Evolutionary conservation across 192 early-diverging fungal genomes (phyloP).

Genomic region (Backusella luteola): DNA sequence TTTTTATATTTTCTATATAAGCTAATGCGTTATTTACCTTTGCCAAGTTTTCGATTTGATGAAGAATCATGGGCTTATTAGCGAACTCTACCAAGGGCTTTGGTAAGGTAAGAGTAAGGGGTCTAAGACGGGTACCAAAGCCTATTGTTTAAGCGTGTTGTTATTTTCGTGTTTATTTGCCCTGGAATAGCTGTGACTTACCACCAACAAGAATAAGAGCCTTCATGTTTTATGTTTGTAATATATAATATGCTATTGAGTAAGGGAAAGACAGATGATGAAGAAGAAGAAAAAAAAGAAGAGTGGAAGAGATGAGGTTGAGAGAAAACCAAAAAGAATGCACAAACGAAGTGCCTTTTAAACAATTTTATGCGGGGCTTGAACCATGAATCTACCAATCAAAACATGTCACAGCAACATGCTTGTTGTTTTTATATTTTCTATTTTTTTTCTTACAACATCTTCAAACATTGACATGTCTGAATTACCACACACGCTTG

Average conservation of each 20-base stretch:
- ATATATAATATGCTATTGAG: background rate
- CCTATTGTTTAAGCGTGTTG: slow-evolving; percentile 42
- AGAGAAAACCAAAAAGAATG: background rate
- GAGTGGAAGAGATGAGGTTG: background rate
- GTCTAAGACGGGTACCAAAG: slow-evolving; percentile 97
- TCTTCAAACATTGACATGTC: background rate
- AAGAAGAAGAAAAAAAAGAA: background rate
- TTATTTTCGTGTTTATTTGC: background rate
- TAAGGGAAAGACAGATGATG: background rate
- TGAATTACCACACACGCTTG: background rate
- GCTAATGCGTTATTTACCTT: slow-evolving; percentile 59
- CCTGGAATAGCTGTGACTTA: slow-evolving; percentile 23
- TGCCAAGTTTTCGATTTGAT: slow-evolving; percentile 97
- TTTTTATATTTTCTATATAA: background rate
- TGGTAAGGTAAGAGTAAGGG: slow-evolving; percentile 93
- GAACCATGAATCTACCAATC: background rate
- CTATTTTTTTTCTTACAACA: background rate
- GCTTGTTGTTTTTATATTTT: background rate
- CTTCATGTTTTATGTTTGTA: slow-evolving; percentile 46
- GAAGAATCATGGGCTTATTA: slow-evolving; percentile 98
- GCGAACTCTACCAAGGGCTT: slow-evolving; percentile 99
- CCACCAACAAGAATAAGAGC: slow-evolving; percentile 84
- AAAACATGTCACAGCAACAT: background rate
- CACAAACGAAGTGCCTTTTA: no score
- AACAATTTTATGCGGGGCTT: background rate